Evolutionary conservation across 2,329 filamentous ascomycete species (phyloP).

Genomic region (Clonostachys byssicola): DNA sequence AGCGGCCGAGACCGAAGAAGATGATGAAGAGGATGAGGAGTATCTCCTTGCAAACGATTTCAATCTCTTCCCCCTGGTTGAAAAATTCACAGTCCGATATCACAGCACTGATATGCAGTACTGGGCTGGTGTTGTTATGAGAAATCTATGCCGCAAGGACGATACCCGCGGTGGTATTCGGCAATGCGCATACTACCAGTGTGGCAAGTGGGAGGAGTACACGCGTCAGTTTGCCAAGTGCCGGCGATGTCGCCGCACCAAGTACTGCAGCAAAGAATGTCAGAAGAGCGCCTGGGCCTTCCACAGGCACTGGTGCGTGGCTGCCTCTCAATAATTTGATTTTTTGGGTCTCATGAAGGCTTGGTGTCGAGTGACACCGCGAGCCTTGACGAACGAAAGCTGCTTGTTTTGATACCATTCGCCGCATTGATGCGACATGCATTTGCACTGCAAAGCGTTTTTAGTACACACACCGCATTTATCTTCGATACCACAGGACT

Average conservation of each 20-base stretch:
- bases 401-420: neutral
- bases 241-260: constrained; percentile 89
- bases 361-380: neutral
- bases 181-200: constrained; percentile 97
- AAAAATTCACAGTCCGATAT: constrained; percentile 96
- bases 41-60: constrained; percentile 91
- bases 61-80: constrained; percentile 96
- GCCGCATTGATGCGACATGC: constrained; percentile 14
- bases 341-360: neutral
- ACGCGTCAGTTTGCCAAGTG: constrained; percentile 98
- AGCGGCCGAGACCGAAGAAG: constrained; percentile 39
- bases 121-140: constrained; percentile 98
- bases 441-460: constrained; percentile 35
- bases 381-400: neutral
- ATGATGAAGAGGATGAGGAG: constrained; percentile 73
- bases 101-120: constrained; percentile 98
- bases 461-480: constrained; percentile 32
- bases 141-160: constrained; percentile 96
- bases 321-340: constrained; percentile 40
- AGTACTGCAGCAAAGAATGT: constrained; percentile 99
- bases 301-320: constrained; percentile 95
- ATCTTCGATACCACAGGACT: constrained; percentile 35
- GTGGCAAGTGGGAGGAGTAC: constrained; percentile 97
- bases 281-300: constrained; percentile 99
- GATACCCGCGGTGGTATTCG: constrained; percentile 90